These are phyloP conservation scores for Parachlorella kessleri DNA, from an alignment of 139 green algal genomes.

Conservation along the genomic window DNA sequence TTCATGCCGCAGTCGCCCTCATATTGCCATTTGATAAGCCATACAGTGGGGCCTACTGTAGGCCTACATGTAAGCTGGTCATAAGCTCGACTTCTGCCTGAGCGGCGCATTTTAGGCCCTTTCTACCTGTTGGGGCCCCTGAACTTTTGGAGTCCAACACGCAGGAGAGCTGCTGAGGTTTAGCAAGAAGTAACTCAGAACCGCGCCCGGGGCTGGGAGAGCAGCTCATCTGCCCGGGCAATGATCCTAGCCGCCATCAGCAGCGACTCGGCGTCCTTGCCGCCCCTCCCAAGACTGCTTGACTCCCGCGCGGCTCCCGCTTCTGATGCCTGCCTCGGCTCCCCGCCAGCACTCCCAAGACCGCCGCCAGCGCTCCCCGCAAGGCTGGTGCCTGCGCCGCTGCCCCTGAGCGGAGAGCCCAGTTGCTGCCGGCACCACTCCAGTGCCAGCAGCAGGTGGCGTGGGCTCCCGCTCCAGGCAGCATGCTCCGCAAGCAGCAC, in stretches of 20 bases:
- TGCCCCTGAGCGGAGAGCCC: too few species aligned
- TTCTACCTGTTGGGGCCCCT: too few species aligned
- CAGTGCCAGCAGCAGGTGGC: conserved; percentile 4
- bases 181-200: too few species aligned
- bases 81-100: too few species aligned
- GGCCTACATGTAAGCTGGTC: too few species aligned
- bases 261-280: neutral
- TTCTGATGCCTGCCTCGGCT: neutral
- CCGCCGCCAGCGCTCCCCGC: neutral
- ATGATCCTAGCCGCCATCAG: neutral
- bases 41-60: too few species aligned
- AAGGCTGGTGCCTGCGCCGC: neutral
- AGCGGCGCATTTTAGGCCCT: too few species aligned
- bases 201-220: neutral
- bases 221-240: neutral
- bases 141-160: too few species aligned
- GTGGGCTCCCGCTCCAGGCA: conserved; percentile 7
- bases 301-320: neutral
- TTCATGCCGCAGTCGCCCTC: too few species aligned
- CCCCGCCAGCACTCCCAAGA: too few species aligned
- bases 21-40: too few species aligned
- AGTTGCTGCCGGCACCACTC: conserved; percentile 14
- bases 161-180: too few species aligned
- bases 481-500: conserved; percentile 18
- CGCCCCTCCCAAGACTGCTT: neutral